phyloP scores from a whole-genome alignment of 2,329 filamentous ascomycete genomes.

The Aspergillus vadensis region DNA sequence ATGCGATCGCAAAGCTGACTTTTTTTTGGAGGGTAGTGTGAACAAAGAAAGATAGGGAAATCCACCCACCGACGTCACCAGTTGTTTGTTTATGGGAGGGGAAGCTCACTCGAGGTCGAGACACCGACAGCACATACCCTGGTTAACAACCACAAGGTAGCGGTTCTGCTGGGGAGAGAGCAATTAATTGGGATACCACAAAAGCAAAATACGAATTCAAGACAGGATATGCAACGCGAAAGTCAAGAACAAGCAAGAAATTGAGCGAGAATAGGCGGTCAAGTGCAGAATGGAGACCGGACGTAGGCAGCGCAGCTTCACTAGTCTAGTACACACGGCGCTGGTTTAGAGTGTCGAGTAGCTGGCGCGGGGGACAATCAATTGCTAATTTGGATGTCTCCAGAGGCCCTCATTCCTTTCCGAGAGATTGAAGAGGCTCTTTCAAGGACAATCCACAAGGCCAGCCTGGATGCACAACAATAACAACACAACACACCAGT shows the following conservation, averaged over 20 bases:
- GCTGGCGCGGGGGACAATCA: background rate
- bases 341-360: background rate
- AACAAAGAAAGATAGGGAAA: background rate
- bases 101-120: constrained; percentile 7
- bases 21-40: constrained; percentile 7
- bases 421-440: background rate
- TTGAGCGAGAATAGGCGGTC: constrained; percentile 18
- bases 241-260: constrained; percentile 7
- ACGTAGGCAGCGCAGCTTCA: constrained; percentile 1
- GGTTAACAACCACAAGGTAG: background rate
- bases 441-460: background rate
- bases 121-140: constrained; percentile 9
- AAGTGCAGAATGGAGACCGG: constrained; percentile 12
- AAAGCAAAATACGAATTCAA: constrained; percentile 1
- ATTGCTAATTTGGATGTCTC: background rate
- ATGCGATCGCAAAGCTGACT: background rate
- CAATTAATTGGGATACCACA: background rate
- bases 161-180: background rate
- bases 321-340: background rate
- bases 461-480: background rate
- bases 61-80: constrained; percentile 18
- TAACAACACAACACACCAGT: background rate
- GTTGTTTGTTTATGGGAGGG: constrained; percentile 18
- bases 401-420: background rate
- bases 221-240: background rate